phyloP scores from a whole-genome alignment of 1,284 basidiomycete species.

The Moniliella sp. region DNA sequence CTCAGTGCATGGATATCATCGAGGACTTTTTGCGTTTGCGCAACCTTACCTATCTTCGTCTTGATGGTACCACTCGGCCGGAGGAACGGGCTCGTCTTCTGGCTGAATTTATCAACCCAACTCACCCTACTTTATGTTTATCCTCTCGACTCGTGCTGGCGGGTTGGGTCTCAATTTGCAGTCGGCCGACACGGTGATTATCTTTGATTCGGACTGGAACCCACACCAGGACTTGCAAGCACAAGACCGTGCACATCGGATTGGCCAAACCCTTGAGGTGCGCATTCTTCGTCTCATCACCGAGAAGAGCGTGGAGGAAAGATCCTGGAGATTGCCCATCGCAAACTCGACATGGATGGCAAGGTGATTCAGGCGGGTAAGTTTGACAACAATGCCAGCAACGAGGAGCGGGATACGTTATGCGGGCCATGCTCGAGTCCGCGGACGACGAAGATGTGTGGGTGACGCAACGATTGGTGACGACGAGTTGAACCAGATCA shows the following conservation, averaged over 20 bases:
- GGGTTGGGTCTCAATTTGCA: slow-evolving; percentile 93
- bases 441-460: slow-evolving; percentile 33
- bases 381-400: slow-evolving; percentile 94
- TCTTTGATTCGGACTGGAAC: slow-evolving; percentile 44
- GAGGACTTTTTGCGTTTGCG: slow-evolving; percentile 86
- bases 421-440: slow-evolving; percentile 43
- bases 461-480: slow-evolving; percentile 70
- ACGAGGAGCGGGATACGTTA: slow-evolving; percentile 83
- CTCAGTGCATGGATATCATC: slow-evolving; percentile 97
- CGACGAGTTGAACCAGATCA: slow-evolving; percentile 82
- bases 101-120: slow-evolving; percentile 67
- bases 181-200: slow-evolving; percentile 94
- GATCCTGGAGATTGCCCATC: slow-evolving; percentile 77
- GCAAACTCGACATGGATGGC: slow-evolving; percentile 95
- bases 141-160: slow-evolving; percentile 69
- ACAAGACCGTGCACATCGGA: slow-evolving; percentile 71
- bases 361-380: slow-evolving; percentile 75
- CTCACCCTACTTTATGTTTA: slow-evolving; percentile 75
- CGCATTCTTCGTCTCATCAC: slow-evolving; percentile 90
- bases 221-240: slow-evolving; percentile 57
- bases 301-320: slow-evolving; percentile 95
- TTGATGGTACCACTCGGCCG: slow-evolving; percentile 93
- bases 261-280: slow-evolving; percentile 94
- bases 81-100: slow-evolving; percentile 84
- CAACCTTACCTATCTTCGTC: slow-evolving; percentile 70